A percentile compares a stretch with the other conserved stretches of the same genome.
These are phyloP conservation scores for Kondoa malvinella DNA, from an alignment of 768 basidiomycete species.

Conservation along the genomic window DNA sequence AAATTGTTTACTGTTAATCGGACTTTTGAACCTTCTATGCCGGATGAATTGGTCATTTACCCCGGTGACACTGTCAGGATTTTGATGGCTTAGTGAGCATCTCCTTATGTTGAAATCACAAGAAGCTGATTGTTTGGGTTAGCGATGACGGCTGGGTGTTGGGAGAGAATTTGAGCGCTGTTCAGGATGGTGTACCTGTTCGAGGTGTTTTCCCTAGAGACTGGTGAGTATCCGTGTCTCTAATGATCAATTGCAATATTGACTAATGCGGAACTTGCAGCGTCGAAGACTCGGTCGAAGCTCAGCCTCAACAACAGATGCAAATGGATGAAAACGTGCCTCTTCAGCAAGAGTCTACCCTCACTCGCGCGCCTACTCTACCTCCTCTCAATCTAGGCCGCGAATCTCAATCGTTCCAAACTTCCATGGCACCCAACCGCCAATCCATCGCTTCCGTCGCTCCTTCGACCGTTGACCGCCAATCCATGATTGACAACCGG, in stretches of 20 bases:
- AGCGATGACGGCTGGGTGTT: conserved; percentile 11
- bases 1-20: conserved; percentile 22
- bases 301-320: neutral
- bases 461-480: no score
- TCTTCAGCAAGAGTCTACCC: neutral
- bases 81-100: conserved; percentile 24
- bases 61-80: conserved; percentile 26
- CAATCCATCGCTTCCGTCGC: no score
- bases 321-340: conserved; percentile 5
- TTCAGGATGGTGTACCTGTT: neutral
- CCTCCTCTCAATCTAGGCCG: conserved; percentile 17
- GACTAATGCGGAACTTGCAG: neutral
- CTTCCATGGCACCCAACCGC: neutral
- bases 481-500: no score
- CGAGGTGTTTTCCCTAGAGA: conserved; percentile 22
- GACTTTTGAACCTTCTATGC: conserved; percentile 24
- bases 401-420: conserved; percentile 6
- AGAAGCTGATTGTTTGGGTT: neutral
- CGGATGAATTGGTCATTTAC: conserved; percentile 26
- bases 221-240: conserved; percentile 4
- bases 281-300: neutral
- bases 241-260: neutral
- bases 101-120: neutral
- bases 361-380: conserved; percentile 16
- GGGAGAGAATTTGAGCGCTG: conserved; percentile 11